Conservation (phyloP, 257 asterid genomes). For the Jacaranda mimosifolia region DNA sequence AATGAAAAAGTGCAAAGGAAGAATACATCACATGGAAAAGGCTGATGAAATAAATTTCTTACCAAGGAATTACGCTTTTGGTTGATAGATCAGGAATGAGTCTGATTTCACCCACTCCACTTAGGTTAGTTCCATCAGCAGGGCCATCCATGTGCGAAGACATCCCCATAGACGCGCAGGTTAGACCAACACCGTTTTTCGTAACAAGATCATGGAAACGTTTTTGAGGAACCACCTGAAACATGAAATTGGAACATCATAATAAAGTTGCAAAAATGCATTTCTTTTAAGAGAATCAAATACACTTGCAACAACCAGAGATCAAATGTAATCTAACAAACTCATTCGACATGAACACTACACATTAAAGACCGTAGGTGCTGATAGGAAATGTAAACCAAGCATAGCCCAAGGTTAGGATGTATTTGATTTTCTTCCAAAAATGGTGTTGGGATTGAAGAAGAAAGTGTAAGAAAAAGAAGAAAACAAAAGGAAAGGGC, state of each 20-base stretch:
- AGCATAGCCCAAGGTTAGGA: neutral
- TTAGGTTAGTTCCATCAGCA: slow-evolving; percentile 81
- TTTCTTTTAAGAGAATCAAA: neutral
- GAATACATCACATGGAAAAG: slow-evolving; percentile 2
- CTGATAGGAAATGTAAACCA: slow-evolving; percentile 5
- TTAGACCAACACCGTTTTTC: slow-evolving; percentile 83
- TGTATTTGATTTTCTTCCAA: slow-evolving; percentile 1
- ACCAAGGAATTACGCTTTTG: slow-evolving; percentile 83
- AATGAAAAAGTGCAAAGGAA: slow-evolving; percentile 8
- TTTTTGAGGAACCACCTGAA: slow-evolving; percentile 75
- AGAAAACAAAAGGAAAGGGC: neutral
- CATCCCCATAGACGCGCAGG: slow-evolving; percentile 86
- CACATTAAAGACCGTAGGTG: neutral
- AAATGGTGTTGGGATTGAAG: neutral
- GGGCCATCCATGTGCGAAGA: slow-evolving; percentile 76
- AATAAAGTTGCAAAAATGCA: neutral
- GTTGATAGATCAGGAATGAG: slow-evolving; percentile 85
- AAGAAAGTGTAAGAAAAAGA: neutral
- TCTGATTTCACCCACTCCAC: slow-evolving; percentile 86
- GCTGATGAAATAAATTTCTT: slow-evolving; percentile 25
- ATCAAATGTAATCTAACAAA: neutral
- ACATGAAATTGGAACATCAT: slow-evolving; percentile 29
- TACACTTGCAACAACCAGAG: neutral
- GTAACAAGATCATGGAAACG: slow-evolving; percentile 66
- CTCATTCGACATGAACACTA: slow-evolving; percentile 11